A percentile compares a stretch with the other conserved stretches of the same genome.
Conservation (phyloP, 345 rosid species). For the Brassica rapa region DNA sequence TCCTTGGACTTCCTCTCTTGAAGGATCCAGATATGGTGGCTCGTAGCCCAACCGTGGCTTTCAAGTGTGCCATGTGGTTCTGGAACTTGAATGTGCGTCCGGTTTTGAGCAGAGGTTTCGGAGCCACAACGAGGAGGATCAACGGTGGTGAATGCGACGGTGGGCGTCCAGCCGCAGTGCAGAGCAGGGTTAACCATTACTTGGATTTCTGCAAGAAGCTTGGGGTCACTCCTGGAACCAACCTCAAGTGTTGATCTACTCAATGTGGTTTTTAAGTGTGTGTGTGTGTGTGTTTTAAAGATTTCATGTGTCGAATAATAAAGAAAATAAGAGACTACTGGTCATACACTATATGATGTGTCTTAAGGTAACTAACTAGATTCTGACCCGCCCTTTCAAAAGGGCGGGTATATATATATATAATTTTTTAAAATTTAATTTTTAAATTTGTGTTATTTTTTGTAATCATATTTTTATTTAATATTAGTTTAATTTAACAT, state of each 20-base stretch:
- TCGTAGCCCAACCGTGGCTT: constrained; percentile 44
- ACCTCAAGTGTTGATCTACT: constrained; percentile 43
- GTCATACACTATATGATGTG: not conserved
- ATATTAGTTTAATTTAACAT: no score
- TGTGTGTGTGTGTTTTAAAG: constrained; percentile 6
- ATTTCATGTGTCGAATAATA: not conserved
- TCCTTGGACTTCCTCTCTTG: constrained; percentile 46
- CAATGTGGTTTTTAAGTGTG: not conserved
- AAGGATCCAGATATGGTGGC: constrained; percentile 54
- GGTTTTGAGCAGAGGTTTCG: constrained; percentile 48
- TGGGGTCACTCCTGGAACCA: constrained; percentile 44
- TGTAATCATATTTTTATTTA: no score
- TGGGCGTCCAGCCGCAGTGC: constrained; percentile 33
- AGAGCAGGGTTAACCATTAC: constrained; percentile 42
- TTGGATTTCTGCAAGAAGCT: constrained; percentile 47
- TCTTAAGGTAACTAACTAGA: constrained; percentile 9
- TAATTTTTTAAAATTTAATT: no score
- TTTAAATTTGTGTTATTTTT: no score
- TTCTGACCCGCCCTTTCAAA: no score
- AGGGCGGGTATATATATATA: no score
- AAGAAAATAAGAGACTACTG: not conserved
- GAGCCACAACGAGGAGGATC: constrained; percentile 51
- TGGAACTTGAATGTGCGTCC: constrained; percentile 58
- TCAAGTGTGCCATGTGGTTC: constrained; percentile 59
- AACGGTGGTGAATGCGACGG: constrained; percentile 61